phyloP scores from a whole-genome alignment of 2,329 filamentous ascomycete species.

The Fusarium hostae region DNA sequence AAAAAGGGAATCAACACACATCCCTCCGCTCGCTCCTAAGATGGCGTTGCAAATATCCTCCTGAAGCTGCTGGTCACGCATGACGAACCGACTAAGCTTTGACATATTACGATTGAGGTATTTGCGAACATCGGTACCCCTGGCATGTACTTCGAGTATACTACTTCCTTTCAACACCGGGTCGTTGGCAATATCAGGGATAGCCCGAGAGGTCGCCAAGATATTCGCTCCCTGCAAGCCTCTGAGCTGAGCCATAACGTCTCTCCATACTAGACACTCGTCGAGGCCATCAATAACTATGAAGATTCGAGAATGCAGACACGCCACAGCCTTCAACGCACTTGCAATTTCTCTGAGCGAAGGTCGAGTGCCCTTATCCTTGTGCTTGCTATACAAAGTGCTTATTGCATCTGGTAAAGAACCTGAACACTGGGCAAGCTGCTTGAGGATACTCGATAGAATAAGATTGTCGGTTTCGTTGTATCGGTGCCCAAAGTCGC shows the following conservation, averaged over 20 bases:
- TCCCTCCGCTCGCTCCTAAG: background rate
- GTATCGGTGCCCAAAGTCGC: background rate
- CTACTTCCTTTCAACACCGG: background rate
- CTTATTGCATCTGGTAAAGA: background rate
- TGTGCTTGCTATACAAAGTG: background rate
- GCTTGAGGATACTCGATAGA: background rate
- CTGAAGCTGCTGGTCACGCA: background rate
- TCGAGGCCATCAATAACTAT: background rate
- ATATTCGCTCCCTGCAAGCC: background rate
- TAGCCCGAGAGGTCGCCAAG: background rate
- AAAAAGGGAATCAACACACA: background rate
- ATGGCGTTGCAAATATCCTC: background rate
- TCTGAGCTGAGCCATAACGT: background rate
- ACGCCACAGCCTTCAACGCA: background rate
- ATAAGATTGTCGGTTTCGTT: background rate
- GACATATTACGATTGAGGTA: background rate
- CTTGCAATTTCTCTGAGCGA: background rate
- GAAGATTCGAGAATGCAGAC: background rate
- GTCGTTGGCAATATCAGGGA: background rate
- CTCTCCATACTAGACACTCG: background rate
- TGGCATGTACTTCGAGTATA: background rate
- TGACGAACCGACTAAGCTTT: rapidly evolving
- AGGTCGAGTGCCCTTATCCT: background rate
- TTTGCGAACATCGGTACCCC: background rate
- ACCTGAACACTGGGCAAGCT: background rate